phyloP scores from a whole-genome alignment of 345 rosid genomes.

The Heritiera littoralis region DNA sequence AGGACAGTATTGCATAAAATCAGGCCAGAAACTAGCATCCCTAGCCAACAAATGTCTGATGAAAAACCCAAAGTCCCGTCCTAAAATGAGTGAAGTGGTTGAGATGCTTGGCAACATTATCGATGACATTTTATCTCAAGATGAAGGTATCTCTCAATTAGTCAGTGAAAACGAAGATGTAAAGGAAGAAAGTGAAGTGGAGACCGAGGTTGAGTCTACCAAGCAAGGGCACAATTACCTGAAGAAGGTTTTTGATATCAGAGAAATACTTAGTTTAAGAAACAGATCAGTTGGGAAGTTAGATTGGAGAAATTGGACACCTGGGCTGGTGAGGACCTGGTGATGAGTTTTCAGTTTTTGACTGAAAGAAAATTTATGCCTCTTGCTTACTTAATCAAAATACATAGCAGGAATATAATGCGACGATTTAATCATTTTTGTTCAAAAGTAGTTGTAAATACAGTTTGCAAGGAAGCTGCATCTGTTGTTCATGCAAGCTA shows the following conservation, averaged over 20 bases:
- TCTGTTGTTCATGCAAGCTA: background rate
- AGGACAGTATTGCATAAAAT: conserved; percentile 62
- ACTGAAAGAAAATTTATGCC: background rate
- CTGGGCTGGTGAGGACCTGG: conserved; percentile 76
- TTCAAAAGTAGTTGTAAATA: conserved; percentile 43
- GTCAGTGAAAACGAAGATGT: conserved; percentile 45
- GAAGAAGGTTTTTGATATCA: conserved; percentile 68
- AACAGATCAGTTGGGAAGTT: conserved; percentile 81
- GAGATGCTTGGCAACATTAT: conserved; percentile 67
- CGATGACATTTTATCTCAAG: conserved; percentile 39
- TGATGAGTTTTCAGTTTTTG: conserved; percentile 29
- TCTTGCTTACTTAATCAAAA: background rate
- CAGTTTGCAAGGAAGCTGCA: conserved; percentile 14
- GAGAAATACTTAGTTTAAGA: conserved; percentile 66
- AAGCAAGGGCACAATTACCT: conserved; percentile 51
- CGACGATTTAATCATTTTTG: background rate
- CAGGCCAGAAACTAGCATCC: conserved; percentile 79
- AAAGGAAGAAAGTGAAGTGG: conserved; percentile 41
- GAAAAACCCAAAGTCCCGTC: conserved; percentile 83
- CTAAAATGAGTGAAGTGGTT: conserved; percentile 89
- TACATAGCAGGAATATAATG: conserved; percentile 11
- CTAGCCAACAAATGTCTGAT: conserved; percentile 82
- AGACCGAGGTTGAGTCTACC: conserved; percentile 43
- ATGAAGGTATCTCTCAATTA: conserved; percentile 30
- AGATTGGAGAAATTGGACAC: conserved; percentile 96